Evolutionary conservation across 2,329 filamentous ascomycete species (phyloP).

Genomic region (Fusarium incarnatum): DNA sequence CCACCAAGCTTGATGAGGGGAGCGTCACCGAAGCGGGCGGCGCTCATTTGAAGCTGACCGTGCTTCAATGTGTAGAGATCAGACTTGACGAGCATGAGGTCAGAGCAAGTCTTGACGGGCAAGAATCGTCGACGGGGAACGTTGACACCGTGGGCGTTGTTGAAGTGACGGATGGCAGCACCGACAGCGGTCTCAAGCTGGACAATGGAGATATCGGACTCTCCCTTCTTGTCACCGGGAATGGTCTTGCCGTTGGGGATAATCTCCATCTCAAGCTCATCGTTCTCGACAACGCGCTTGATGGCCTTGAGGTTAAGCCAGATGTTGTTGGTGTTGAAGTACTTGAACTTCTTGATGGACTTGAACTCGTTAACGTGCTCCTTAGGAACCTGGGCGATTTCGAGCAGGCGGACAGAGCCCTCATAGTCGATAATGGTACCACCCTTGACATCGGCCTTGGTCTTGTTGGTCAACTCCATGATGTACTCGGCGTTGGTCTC

Average conservation of each 20-base stretch:
- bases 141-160: slow-evolving; percentile 98
- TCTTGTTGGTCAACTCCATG: slow-evolving; percentile 99
- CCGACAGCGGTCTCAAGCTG: slow-evolving; percentile 99
- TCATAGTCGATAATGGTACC: slow-evolving; percentile 99
- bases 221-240: slow-evolving; percentile 98
- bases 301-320: slow-evolving; percentile 98
- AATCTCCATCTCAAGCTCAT: slow-evolving; percentile 99
- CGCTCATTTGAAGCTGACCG: slow-evolving; percentile 96
- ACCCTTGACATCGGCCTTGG: slow-evolving; percentile 99
- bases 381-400: slow-evolving; percentile 99
- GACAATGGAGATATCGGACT: slow-evolving; percentile 96
- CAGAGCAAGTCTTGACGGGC: slow-evolving; percentile 99
- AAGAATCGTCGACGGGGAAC: slow-evolving; percentile 97
- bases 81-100: slow-evolving; percentile 99
- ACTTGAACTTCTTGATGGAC: slow-evolving; percentile 99
- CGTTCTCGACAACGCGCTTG: slow-evolving; percentile 98
- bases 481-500: slow-evolving; percentile 98
- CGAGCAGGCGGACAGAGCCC: slow-evolving; percentile 93
- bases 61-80: slow-evolving; percentile 99
- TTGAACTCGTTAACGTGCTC: slow-evolving; percentile 99
- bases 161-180: slow-evolving; percentile 98
- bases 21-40: slow-evolving; percentile 94
- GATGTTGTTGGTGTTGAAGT: slow-evolving; percentile 99
- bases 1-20: slow-evolving; percentile 98
- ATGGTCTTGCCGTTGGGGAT: slow-evolving; percentile 99